Evolutionary conservation across 140 eudicot genomes (phyloP), one percentile per base, ranked within the genome.

Genomic region (Bidens hawaiensis): DNA sequence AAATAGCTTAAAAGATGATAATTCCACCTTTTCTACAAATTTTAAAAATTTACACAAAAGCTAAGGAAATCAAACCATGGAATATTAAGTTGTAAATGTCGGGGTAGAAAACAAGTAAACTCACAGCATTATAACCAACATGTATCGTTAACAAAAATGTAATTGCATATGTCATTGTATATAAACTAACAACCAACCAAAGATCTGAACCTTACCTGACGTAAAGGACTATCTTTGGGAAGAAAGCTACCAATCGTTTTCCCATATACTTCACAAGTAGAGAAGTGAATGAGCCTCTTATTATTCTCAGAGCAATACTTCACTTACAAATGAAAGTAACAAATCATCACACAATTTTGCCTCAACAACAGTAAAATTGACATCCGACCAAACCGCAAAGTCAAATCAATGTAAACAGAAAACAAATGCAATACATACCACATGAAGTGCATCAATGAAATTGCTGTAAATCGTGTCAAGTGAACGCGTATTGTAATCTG

Each of bases 371-470:
- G 19, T 17, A 31, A 8, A 13, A 41, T 19, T 50, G 50, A 45
- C 51, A 33, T 17, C 23, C 36, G 5, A 43, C 42, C 30, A 42
- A 53, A 52, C 17, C 19, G 36, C 23, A 28, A n/a, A 50, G 28
- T 30, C 30, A 55, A 26, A 43, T 49, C 27, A 33, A 25, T 36
- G 16, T 31, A 45, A 71, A 7, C 22, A 10, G n/a, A n/a, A n/a
- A n/a, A n/a, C n/a, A 16, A 33, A 68, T 12, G 62, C 30, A 45
- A 28, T 12, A 50, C 86, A 67, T 82, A 90, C 98, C 96, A 91
- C 98, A n/a, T 96, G 98, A 53, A 91, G 88, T 14, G 98, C 96
- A 80, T 87, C 98, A 11, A 87, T 84, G 82, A 91, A 91, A 54
- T 91, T 91, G 84, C 95, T 91, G 77, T 91, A 91, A 13, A 91